Base-by-base conservation (phyloP, 495 filamentous ascomycete species). In the Talaromyces trachyspermus region DNA sequence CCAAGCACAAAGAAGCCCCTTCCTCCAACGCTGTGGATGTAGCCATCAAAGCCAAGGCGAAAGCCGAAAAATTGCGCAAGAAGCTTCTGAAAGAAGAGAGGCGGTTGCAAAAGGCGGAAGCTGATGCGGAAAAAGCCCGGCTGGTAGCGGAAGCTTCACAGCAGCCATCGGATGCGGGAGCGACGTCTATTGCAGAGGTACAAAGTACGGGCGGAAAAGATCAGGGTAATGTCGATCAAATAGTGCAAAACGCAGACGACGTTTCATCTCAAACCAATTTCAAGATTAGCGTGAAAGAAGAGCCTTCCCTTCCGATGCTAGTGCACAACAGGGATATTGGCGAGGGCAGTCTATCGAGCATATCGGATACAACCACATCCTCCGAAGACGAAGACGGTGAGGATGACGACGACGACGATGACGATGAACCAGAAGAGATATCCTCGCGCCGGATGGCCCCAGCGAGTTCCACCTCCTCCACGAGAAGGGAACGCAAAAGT, bases 41-140 rank as follows among this genome's bases (percentile, higher is more conserved):
- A 5, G 66, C 61, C 1, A 56, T 53, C 24, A 71, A 66, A 52
- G 69, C 72, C 9, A 71, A 72, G 53, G 63, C 59, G 37, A 75
- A 72, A 53, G 70, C 71, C 2, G 74, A 75, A 29, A 76, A 73
- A 50, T 56, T 77, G 37, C 62, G 66, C 11, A 67, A 62, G 22
- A 69, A 68, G 33, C 61, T 77, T 11, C 52, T 66, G 43, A 68
- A 65, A 22, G 73, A 74, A 45, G 65, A 77, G 52, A 71, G 63
- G 54, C 66, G 68, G 27, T 60, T 70, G 41, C 68, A 65, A 17
- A 68, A 70, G 55, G 72, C 74, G 12, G 70, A 76, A 49, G 71
- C 69, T 0, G 64, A 68, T 50, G 66, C 70, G 5, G 67, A 70
- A 30, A 63, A 63, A 18, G 65, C 65, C 43, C 67, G 67, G 25